Conservation (phyloP, 768 basidiomycete species). For the Coprinellus micaceus region DNA sequence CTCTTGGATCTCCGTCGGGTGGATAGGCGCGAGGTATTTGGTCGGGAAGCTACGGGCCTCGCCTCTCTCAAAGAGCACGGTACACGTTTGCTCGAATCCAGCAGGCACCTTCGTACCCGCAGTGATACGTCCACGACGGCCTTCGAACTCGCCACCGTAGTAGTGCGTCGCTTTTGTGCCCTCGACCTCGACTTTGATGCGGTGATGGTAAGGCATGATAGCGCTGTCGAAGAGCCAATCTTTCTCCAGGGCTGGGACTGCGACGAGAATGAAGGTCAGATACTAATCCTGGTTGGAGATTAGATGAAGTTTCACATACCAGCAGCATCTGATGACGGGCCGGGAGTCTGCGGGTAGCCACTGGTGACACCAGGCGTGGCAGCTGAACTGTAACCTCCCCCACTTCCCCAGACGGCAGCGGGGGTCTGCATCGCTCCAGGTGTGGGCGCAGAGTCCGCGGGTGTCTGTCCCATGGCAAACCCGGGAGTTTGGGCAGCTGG, state of each 20-base stretch:
- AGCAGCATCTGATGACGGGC: neutral
- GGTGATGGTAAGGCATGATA: conserved; percentile 25
- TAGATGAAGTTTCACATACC: conserved; percentile 1
- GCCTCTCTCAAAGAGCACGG: conserved; percentile 26
- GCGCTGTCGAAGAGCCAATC: conserved; percentile 40
- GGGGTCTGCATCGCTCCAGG: conserved; percentile 31
- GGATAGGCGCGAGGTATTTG: conserved; percentile 27
- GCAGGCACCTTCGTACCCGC: conserved; percentile 28
- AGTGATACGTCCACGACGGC: conserved; percentile 24
- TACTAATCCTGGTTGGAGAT: neutral
- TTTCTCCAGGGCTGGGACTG: conserved; percentile 31
- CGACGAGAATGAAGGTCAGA: conserved; percentile 5
- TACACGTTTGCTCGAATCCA: conserved; percentile 35
- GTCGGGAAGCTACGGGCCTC: conserved; percentile 25
- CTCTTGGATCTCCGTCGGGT: conserved; percentile 33
- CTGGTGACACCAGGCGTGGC: conserved; percentile 6
- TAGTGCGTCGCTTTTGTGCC: conserved; percentile 33
- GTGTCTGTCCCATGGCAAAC: conserved; percentile 31
- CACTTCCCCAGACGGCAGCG: conserved; percentile 1
- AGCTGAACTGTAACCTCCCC: neutral
- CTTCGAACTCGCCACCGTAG: conserved; percentile 35
- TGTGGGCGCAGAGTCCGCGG: conserved; percentile 32
- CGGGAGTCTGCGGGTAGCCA: neutral
- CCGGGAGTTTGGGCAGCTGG: conserved; percentile 47
- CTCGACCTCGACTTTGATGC: conserved; percentile 37